These are phyloP conservation scores for Alternaria sp. DNA, from an alignment of 2,329 filamentous ascomycete genomes.

Conservation along the genomic window DNA sequence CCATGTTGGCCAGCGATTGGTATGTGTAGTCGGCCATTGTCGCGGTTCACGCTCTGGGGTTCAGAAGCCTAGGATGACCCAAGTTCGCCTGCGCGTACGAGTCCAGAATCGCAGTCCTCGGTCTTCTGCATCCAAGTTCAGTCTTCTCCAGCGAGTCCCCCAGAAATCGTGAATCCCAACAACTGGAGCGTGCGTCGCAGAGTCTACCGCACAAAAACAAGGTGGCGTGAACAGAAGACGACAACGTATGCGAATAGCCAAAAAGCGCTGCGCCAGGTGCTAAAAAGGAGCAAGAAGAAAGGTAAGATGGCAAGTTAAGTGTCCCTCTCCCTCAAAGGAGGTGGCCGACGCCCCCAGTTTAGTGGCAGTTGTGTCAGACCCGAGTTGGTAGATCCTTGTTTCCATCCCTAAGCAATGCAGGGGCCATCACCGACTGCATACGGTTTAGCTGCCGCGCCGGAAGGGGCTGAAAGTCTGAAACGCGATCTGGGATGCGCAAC, in stretches of 20 bases:
- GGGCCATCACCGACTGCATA: neutral
- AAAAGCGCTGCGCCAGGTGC: neutral
- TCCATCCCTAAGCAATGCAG: slow-evolving; percentile 3
- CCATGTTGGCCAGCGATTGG: slow-evolving; percentile 43
- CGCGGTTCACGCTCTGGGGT: slow-evolving; percentile 6
- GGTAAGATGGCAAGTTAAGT: neutral
- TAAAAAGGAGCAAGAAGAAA: neutral
- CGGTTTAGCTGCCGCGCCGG: slow-evolving; percentile 4
- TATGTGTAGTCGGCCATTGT: slow-evolving; percentile 41
- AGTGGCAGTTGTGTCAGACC: slow-evolving; percentile 6
- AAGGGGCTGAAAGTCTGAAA: slow-evolving; percentile 2
- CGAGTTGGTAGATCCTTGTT: slow-evolving; percentile 2
- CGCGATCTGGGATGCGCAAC: neutral
- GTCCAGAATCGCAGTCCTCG: neutral
- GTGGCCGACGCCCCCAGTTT: slow-evolving; percentile 5
- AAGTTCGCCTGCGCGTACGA: neutral
- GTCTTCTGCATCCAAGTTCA: neutral
- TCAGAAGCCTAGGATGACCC: neutral
- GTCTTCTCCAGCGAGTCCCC: neutral
- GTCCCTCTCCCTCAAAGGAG: slow-evolving; percentile 4
- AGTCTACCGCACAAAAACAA: neutral
- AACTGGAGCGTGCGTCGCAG: neutral
- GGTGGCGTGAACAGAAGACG: neutral
- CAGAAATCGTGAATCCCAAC: neutral
- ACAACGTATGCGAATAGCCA: neutral